phyloP scores from a whole-genome alignment of 2,329 filamentous ascomycete genomes.

The Venturia oleaginea region DNA sequence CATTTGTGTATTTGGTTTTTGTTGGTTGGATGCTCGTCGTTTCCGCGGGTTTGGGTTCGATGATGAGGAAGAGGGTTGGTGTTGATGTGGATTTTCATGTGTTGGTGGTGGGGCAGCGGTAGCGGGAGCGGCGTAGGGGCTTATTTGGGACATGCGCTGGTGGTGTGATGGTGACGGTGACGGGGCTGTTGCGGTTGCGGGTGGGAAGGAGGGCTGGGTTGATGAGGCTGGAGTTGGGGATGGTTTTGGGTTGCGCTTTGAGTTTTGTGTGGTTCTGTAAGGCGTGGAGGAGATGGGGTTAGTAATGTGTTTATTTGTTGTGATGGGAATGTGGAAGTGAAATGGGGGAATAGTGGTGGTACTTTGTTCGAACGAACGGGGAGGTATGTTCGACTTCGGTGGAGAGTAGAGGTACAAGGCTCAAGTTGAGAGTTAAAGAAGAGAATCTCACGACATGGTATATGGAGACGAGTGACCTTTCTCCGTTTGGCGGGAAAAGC shows the following conservation, averaged over 20 bases:
- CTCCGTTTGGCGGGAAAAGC: slow-evolving; percentile 1
- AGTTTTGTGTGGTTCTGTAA: slow-evolving; percentile 4
- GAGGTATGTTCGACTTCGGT: slow-evolving; percentile 4
- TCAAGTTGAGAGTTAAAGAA: background rate
- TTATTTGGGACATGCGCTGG: background rate
- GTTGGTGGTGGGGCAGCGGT: background rate
- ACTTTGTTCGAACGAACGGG: background rate
- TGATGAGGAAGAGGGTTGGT: slow-evolving; percentile 18
- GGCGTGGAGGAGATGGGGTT: slow-evolving; percentile 5
- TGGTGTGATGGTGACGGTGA: background rate
- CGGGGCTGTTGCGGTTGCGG: no score
- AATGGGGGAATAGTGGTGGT: no score
- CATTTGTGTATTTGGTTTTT: background rate
- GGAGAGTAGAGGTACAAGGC: slow-evolving; percentile 1
- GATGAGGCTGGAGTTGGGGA: slow-evolving; percentile 18
- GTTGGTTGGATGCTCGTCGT: slow-evolving; percentile 26
- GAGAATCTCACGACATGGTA: slow-evolving; percentile 14
- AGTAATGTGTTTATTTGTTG: slow-evolving; percentile 2
- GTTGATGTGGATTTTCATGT: no score
- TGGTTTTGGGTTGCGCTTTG: slow-evolving; percentile 14
- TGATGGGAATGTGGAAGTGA: background rate
- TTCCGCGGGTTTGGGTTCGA: slow-evolving; percentile 27
- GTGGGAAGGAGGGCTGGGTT: background rate
- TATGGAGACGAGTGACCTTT: background rate
- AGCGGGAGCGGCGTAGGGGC: background rate